Base-by-base conservation (phyloP, 108 stramenopile genomes). In the Skeletonema costatum region DNA sequence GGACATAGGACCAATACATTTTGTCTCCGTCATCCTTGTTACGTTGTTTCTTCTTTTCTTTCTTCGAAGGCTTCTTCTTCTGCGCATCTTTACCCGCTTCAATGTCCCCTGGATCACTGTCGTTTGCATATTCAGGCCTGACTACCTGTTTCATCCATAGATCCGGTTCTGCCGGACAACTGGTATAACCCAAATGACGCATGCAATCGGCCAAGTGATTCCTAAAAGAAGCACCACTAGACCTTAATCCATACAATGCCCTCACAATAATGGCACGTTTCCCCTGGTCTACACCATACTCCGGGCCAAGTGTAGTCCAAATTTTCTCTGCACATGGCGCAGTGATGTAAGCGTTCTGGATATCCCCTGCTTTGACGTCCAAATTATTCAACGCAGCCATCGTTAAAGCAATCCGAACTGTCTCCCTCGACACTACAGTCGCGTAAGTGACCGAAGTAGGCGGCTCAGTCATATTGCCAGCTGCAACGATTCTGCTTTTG, bases 401-500 rank as follows among this genome's bases (percentile, higher is more conserved):
- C 0, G 74, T 75, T 14, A 90, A 63, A 50, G 76, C 83, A 5
- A 89, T 56, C 3, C 80, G 65, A 1, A 87, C 86, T 3, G 76
- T 86, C 30, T 87, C 83, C 9, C 81, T 32, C 10, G 86, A 81
- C 8, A 86, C 83, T 25, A 75, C 73, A 21, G 68, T 60, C n/a
- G 80, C 65, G 21, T 81, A 81, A 11, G 72, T 77, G 30, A 87
- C 53, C 0, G 74, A 19, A 16, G 79, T 44, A 6, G 82, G 85
- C 5, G 82, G 32, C 46, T 85, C 74, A 10, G 74, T 76, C 39
- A 39, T 68, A 70, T 89, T 73, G 38, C 90, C 89, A 12, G 68
- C 85, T 14, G 85, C 87, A 1, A 88, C 86, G 2, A 76, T 36
- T 10, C 87, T 62, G 2, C 87, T 83, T 51, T 92, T 89, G 1